phyloP scores from a whole-genome alignment of 2,329 filamentous ascomycete genomes.

The Bipolaris sorokiniana region DNA sequence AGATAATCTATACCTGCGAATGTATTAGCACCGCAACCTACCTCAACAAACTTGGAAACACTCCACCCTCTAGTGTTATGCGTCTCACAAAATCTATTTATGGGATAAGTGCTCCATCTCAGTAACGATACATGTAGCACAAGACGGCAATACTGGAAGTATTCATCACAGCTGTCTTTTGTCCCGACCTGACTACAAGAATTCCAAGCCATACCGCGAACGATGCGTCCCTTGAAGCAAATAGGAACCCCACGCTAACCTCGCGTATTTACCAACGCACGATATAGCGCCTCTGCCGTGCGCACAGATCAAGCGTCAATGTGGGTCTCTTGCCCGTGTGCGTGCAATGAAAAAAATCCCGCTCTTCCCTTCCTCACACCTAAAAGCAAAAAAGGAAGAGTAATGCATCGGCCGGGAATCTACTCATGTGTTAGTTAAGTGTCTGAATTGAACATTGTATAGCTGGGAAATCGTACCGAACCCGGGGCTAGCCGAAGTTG shows the following conservation, averaged over 20 bases:
- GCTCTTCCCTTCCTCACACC: background rate
- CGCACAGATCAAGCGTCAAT: background rate
- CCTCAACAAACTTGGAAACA: background rate
- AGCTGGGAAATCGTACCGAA: slow-evolving; percentile 15
- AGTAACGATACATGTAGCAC: background rate
- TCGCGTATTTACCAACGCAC: background rate
- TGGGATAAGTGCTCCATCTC: background rate
- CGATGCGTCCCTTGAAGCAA: background rate
- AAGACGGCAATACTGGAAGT: background rate
- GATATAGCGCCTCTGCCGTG: background rate
- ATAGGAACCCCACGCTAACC: background rate
- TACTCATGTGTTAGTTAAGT: rapidly evolving
- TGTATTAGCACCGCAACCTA: background rate
- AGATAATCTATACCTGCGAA: background rate
- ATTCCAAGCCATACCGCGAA: background rate
- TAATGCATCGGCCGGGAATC: slow-evolving; percentile 4
- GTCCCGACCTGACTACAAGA: background rate
- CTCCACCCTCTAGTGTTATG: background rate
- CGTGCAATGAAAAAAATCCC: background rate
- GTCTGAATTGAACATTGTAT: slow-evolving; percentile 1
- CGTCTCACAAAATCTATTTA: background rate
- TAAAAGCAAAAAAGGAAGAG: background rate
- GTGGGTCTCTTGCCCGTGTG: too few relatives aligned
- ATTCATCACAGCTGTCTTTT: background rate
- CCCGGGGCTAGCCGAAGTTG: slow-evolving; percentile 26